A percentile compares a stretch with the other conserved stretches of the same genome.
phyloP scores from a whole-genome alignment of 495 filamentous ascomycete genomes.

The Aspergillus avenaceus region DNA sequence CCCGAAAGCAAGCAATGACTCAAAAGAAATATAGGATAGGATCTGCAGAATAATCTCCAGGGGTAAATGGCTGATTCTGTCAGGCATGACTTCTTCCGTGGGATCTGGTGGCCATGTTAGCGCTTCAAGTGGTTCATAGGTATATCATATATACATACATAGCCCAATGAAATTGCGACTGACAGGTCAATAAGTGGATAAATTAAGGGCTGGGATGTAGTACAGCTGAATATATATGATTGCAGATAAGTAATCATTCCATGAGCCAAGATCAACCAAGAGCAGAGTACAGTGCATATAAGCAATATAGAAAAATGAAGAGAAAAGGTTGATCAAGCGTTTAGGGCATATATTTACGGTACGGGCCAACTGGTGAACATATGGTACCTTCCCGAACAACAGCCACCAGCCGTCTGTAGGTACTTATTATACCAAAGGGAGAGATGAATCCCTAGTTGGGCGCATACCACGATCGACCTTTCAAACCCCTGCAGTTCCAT shows the following conservation, averaged over 20 bases:
- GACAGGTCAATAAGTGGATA: not conserved
- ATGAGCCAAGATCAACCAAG: not conserved
- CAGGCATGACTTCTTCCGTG: no score
- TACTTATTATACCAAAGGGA: not conserved
- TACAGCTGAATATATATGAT: not conserved
- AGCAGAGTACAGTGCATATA: not conserved
- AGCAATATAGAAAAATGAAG: not conserved
- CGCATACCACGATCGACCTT: not conserved
- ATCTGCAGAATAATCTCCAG: slow-evolving; percentile 31
- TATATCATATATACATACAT: no score
- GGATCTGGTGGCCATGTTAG: no score
- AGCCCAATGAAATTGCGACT: no score
- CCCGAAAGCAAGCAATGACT: slow-evolving; percentile 29
- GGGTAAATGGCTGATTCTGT: slow-evolving; percentile 21
- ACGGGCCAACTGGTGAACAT: no score
- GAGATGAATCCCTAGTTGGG: not conserved
- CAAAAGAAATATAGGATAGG: slow-evolving; percentile 28
- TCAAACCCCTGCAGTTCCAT: not conserved
- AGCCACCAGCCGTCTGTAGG: no score
- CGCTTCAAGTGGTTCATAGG: no score
- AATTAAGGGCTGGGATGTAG: not conserved
- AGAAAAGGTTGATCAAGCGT: no score
- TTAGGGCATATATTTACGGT: no score
- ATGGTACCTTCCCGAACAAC: no score
- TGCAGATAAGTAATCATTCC: not conserved